Evolutionary conservation across 768 basidiomycete genomes (phyloP), one percentile per base, ranked within the genome.

Genomic region (Boletellus ananas): DNA sequence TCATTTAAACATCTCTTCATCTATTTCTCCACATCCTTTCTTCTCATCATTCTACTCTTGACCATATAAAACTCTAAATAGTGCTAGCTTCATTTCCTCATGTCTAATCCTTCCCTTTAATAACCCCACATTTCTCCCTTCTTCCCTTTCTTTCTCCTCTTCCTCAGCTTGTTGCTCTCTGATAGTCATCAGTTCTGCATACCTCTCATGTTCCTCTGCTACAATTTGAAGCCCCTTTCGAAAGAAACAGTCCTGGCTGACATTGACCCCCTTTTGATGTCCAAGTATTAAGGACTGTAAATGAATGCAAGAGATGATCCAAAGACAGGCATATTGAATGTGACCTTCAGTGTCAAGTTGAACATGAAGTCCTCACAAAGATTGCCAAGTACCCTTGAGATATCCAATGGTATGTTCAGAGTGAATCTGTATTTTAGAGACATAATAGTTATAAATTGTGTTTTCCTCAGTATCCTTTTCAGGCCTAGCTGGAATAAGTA

Each of bases 381-480:
- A 55, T 37, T 46, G 40, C 50, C 43, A 55, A 6, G 68, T 60
- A 1, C 74, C 74, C 49, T 76, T 76, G 17, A 74, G 57, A 36
- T 49, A 72, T 0, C 73, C 72, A 29, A 75, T 69, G 9, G 69
- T 59, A 62, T 75, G 73, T 45, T 75, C 72, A 6, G 71, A 74
- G 0, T 53, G 51, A 12, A 76, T 55, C 2, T 23, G 20, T 25
- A 55, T 34, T 18, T 52, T 65, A 6, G 70, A 73, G 25, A 74
- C 58, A 56, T 68, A 58, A 23, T 69, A 65, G 58, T 72, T 72
- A 59, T 63, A 52, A 48, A 34, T 39, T 34, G 40, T 13, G 20
- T 56, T 46, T 1, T 49, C 49, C 7, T 8, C 18, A 8, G 21
- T 45, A 11, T 53, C 46, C 8, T 39, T 53, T 13, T 53, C 43